phyloP scores from a whole-genome alignment of 2,329 filamentous ascomycete species.

The Incumbomyces delicatus region DNA sequence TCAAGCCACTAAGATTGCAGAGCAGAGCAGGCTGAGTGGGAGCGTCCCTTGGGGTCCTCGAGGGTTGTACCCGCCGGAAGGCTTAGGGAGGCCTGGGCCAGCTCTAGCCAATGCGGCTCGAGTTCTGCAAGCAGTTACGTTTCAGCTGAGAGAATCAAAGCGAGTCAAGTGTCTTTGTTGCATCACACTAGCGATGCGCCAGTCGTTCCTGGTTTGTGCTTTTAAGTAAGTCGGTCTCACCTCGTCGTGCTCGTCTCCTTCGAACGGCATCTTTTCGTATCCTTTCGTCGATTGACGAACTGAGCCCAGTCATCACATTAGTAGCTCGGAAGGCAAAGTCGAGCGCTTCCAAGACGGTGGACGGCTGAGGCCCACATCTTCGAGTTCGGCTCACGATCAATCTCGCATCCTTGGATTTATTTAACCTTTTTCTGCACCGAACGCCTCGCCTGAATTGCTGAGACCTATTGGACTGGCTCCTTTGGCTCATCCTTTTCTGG shows the following conservation, averaged over 20 bases:
- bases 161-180: no score
- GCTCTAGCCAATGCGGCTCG: no score
- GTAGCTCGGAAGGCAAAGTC: not conserved
- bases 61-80: no score
- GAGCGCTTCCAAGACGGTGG: not conserved
- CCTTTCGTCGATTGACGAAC: not conserved
- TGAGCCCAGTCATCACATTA: not conserved
- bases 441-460: slow-evolving; percentile 1
- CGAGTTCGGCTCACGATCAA: not conserved
- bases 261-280: not conserved
- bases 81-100: no score
- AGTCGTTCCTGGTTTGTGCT: no score
- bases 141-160: no score
- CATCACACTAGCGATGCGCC: no score
- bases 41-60: no score
- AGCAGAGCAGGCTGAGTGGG: no score
- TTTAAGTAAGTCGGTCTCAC: no score
- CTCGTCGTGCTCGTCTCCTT: not conserved
- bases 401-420: slow-evolving; percentile 2
- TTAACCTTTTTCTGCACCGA: not conserved
- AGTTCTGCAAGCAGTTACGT: no score
- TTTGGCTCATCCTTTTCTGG: not conserved
- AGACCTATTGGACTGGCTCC: slow-evolving; percentile 6
- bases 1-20: no score
- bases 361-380: slow-evolving; percentile 2